Evolutionary conservation across 2,329 filamentous ascomycete genomes (phyloP), one percentile per base, ranked within the genome.

Genomic region (Pseudogymnoascus sp.): DNA sequence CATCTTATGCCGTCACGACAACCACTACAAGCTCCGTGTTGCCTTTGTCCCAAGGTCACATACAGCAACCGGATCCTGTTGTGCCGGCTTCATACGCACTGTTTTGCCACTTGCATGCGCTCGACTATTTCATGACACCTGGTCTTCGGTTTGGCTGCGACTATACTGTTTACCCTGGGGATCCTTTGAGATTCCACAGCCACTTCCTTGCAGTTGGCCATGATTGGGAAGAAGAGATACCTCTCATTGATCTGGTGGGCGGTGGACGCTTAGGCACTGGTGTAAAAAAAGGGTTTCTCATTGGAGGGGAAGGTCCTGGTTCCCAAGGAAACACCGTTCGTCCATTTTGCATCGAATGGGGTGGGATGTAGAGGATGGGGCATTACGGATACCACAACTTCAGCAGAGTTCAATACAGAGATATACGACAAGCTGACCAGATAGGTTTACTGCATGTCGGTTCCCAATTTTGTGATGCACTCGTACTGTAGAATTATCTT

Each of bases 121-220:
- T 83, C 16, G 90, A 89, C 59, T 97, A 93, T 76, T 97, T 89
- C 77, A 86, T 94, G 71, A 92, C 92, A 62, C 94, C 94, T 1
- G 94, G 94, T 7, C 81, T 99, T 60, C 90, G 94, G 25, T 99
- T 99, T 71, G 94, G 94, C 25, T 95, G 92, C 69, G 86, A 94
- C 71, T 97, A 96, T 75, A 91, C 92, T 68, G 91, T 95, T 4
- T 99, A 99, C 70, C 94, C 94, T 0, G 94, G 94, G 52, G 94
- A 99, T 73, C 92, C 94, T 1, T 80, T 99, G 60, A 87, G 94
- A 9, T 99, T 95, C 73, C 94, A 99, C 75, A 94, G 91, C 52
- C 94, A 99, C 74, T 97, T 96, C 73, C 82, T 96, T 69, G 90
- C 88, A 6, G 89, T 88, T n/a, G 86, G 89, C 33, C 85, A 89